Conservation (phyloP, 306 rosid genomes). For the Sicyos edulis region DNA sequence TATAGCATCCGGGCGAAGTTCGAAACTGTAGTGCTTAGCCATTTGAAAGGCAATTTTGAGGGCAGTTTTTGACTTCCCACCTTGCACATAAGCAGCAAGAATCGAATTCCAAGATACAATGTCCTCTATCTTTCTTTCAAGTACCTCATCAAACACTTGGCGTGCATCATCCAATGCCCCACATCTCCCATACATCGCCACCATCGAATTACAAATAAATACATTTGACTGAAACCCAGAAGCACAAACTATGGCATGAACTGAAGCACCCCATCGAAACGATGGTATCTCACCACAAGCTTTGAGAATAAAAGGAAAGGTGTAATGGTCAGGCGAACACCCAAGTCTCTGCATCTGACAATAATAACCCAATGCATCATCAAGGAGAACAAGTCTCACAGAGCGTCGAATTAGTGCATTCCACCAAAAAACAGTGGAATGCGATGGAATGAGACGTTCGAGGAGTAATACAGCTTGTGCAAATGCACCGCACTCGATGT, state of each 20-base stretch:
- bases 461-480: constrained; percentile 37
- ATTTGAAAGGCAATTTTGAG: constrained; percentile 40
- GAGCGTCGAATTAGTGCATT: constrained; percentile 52
- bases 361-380: constrained; percentile 34
- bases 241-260: constrained; percentile 40
- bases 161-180: constrained; percentile 37
- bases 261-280: constrained; percentile 34
- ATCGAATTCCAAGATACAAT: constrained; percentile 77
- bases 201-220: constrained; percentile 66
- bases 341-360: constrained; percentile 45
- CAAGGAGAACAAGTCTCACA: constrained; percentile 30
- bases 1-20: constrained; percentile 45
- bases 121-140: constrained; percentile 46
- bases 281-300: constrained; percentile 52
- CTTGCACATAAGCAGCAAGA: constrained; percentile 46
- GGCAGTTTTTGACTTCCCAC: constrained; percentile 33
- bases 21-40: constrained; percentile 20
- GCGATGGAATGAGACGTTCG: constrained; percentile 37
- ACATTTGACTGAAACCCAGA: constrained; percentile 55
- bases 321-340: constrained; percentile 69
- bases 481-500: constrained; percentile 39
- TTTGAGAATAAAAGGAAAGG: constrained; percentile 64
- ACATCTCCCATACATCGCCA: constrained; percentile 71
- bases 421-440: constrained; percentile 60
- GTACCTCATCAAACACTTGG: constrained; percentile 60